Evolutionary conservation across 2,329 filamentous ascomycete species (phyloP), one percentile per base, ranked within the genome.

Genomic region (Exserohilum rostratum): DNA sequence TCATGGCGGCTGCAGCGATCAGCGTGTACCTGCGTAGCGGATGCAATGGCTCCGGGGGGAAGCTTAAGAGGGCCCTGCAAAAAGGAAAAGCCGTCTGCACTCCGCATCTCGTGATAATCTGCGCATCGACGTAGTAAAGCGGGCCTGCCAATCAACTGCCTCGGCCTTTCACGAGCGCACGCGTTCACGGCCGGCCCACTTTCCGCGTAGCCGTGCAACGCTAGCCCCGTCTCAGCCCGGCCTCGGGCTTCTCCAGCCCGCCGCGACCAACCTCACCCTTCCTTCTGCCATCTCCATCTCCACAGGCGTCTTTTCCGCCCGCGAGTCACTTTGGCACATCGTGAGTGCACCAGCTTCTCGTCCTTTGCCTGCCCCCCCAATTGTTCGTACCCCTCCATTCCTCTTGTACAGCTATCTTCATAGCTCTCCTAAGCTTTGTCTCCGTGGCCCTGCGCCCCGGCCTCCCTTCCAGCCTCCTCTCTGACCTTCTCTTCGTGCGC

Each of bases 1-100:
- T 93, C 90, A 95, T 96, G 39, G 58, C 82, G 17, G 20, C 15
- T 18, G 9, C 18, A 3, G n/a, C 20, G 46, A 43, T 44, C 38
- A 44, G 43, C 27, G 31, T 52, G 43, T 39, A 31, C 34, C 13
- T 34, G 18, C 20, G 33, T 39, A 43, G 43, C 10, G 49, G 3
- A 46, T 46, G 43, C 43, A 45, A 34, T 34, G 43, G 43, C 31
- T 13, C 43, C 30, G 20, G 43, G 31, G 22, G 22, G 22, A 25
- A 25, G 22, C 4, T 25, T 25, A 17, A 35, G 11, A 35, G 43
- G 30, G 25, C 5, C 20, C n/a, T 13, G 31, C 25, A 13, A 29
- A 35, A 29, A 15, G 31, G 43, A 46, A 46, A 47, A 39, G 37
- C 20, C 20, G 29, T 35, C 40, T 55, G 52, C 37, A 53, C 50